Base-by-base conservation (phyloP, 2,329 filamentous ascomycete species). In the Fusarium transvaalense region DNA sequence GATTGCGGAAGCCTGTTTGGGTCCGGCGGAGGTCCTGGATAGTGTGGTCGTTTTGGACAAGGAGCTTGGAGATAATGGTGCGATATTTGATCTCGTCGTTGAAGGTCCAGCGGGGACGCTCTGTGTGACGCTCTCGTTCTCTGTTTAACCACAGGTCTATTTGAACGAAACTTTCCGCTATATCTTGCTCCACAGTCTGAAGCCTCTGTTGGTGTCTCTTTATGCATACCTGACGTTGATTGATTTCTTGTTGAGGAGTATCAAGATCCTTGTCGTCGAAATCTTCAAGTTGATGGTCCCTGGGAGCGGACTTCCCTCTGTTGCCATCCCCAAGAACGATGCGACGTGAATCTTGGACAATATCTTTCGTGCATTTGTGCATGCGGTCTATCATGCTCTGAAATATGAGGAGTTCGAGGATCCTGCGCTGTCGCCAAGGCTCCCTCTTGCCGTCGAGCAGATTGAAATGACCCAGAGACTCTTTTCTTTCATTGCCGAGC, bases 41-140 rank as follows among this genome's bases (percentile, higher is more conserved):
- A 0, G 6, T 13, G 9, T 57, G 53, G 0, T 43, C 8, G 14
- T 45, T 61, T 1, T 10, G 12, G 0, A 34, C 10, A 1, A 15
- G 7, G 0, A 50, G 8, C 10, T 45, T 56, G 1, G 12, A 21
- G 10, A 57, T 61, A 1, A 39, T 15, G 3, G 2, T 5, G 0
- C 45, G 58, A 5, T 57, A 57, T 6, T 12, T 15, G 0, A 35
- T 51, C 7, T 61, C 58, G 8, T 57, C 53, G 1, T 51, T 57
- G 4, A 57, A 57, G 0, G 38, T 61, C 58, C 58, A 61, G 1
- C 45, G 45, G 0, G 58, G 58, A 1, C 21, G 17, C 14, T 57
- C 53, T 0, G 14, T 5, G 25, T 15, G 32, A 2, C 53, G 32
- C 8, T 56, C 25, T 3, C 4, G 23, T 7, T 56, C 53, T 15